A percentile compares a stretch with the other conserved stretches of the same genome.
Conservation (phyloP, 73 alveolate genomes). For the Paramecium sexaurelia region DNA sequence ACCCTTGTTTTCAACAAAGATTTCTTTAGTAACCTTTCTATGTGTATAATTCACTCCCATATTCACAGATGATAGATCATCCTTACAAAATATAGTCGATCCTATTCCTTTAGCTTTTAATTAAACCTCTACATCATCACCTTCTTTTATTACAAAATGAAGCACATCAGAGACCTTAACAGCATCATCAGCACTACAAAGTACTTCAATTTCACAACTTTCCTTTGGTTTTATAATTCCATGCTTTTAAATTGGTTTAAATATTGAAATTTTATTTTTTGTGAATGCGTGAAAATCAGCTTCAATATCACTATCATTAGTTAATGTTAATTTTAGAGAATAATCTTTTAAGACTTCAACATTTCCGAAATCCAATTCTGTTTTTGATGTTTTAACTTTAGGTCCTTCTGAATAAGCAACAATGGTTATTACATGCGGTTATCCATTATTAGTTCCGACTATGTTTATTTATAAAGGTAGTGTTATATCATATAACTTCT, state of each 20-base stretch:
- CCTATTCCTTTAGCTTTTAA: slow-evolving; percentile 99
- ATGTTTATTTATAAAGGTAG: slow-evolving; percentile 78
- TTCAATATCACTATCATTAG: slow-evolving; percentile 94
- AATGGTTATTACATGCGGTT: slow-evolving; percentile 88
- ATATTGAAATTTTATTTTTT: slow-evolving; percentile 88
- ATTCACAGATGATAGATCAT: slow-evolving; percentile 93
- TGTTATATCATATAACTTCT: slow-evolving; percentile 91
- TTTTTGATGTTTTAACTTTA: slow-evolving; percentile 86
- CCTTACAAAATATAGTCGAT: slow-evolving; percentile 95
- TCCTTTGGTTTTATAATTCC: slow-evolving; percentile 96
- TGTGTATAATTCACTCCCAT: slow-evolving; percentile 99
- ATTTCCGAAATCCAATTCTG: slow-evolving; percentile 94
- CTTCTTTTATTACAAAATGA: slow-evolving; percentile 97
- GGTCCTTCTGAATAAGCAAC: slow-evolving; percentile 98
- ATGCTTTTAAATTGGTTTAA: slow-evolving; percentile 87
- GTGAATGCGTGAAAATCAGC: slow-evolving; percentile 99
- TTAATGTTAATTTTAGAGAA: slow-evolving; percentile 82
- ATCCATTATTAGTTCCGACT: slow-evolving; percentile 72
- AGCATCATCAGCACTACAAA: slow-evolving; percentile 98
- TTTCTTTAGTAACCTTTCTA: slow-evolving; percentile 90
- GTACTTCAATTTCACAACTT: slow-evolving; percentile 91
- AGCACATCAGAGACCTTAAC: slow-evolving; percentile 89
- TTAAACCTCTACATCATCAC: slow-evolving; percentile 98
- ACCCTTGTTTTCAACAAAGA: slow-evolving; percentile 98
- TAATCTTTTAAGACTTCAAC: slow-evolving; percentile 93